Evolutionary conservation across 495 filamentous ascomycete genomes (phyloP).

Genomic region (Aspergillus diversus): DNA sequence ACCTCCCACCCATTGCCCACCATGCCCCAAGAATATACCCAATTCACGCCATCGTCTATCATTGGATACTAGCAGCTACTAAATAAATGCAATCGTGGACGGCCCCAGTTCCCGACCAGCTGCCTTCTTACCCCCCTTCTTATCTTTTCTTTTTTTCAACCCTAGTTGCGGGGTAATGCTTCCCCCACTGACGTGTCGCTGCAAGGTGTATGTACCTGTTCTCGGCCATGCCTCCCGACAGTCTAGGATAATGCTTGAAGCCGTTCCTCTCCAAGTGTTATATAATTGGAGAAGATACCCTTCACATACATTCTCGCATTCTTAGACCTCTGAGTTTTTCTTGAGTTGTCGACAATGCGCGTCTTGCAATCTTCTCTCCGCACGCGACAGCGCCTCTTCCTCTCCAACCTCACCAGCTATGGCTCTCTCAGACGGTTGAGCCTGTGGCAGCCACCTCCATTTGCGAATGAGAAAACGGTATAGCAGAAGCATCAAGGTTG

Average conservation of each 20-base stretch:
- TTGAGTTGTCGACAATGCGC: neutral
- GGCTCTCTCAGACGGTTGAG: slow-evolving; percentile 9
- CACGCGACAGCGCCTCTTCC: too few species aligned
- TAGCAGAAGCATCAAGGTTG: neutral
- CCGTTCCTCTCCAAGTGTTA: neutral
- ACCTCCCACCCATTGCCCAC: too few species aligned
- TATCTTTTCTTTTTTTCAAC: neutral
- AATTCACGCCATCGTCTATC: neutral
- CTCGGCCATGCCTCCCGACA: neutral
- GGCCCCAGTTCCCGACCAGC: neutral
- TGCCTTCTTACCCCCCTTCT: neutral
- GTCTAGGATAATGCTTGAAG: slow-evolving; percentile 1
- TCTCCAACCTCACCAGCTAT: neutral
- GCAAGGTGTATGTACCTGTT: neutral
- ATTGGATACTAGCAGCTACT: neutral
- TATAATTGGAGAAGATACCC: neutral
- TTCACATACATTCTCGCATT: neutral
- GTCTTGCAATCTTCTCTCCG: neutral
- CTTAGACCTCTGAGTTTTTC: neutral
- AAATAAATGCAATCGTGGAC: neutral
- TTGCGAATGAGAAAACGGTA: slow-evolving; percentile 38
- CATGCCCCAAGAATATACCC: too few species aligned
- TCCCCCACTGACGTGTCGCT: neutral
- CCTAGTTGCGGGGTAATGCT: neutral
- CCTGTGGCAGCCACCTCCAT: slow-evolving; percentile 32